phyloP scores from a whole-genome alignment of 257 asterid species.

The Ocimum tenuiflorum region DNA sequence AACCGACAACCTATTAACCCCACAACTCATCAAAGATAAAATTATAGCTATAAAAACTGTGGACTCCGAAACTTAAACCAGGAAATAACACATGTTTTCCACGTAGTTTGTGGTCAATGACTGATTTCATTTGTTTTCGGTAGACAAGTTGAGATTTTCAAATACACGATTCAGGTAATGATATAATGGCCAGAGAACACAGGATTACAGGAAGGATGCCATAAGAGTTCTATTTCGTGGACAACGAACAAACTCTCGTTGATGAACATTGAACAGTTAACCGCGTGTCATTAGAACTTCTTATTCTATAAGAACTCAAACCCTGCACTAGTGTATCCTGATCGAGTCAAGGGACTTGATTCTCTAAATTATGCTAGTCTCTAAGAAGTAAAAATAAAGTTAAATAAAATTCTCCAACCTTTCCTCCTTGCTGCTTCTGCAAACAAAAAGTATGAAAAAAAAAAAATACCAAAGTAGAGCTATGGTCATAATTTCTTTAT shows the following conservation, averaged over 20 bases:
- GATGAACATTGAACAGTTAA: not conserved
- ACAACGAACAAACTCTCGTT: too few relatives aligned
- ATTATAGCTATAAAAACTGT: too few relatives aligned
- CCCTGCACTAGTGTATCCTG: not conserved
- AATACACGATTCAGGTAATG: too few relatives aligned
- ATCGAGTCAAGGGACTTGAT: not conserved
- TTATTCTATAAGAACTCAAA: not conserved
- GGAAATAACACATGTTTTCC: too few relatives aligned
- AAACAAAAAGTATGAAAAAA: not conserved
- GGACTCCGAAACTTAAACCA: too few relatives aligned
- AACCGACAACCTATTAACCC: conserved; percentile 71
- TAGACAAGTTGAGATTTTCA: too few relatives aligned
- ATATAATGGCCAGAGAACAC: too few relatives aligned
- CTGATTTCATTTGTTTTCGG: too few relatives aligned
- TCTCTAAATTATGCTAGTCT: not conserved
- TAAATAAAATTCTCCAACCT: not conserved
- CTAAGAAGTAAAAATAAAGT: not conserved
- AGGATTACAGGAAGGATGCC: not conserved
- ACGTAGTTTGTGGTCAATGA: too few relatives aligned
- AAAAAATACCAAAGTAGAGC: not conserved
- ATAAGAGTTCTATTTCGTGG: not conserved
- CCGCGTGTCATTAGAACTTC: not conserved
- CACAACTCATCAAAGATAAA: not conserved
- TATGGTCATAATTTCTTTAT: not conserved
- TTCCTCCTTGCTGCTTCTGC: not conserved